A percentile compares a stretch with the other conserved stretches of the same genome.
phyloP scores from a whole-genome alignment of 2,329 filamentous ascomycete species.

The Pseudopyrenochaeta lycopersici region DNA sequence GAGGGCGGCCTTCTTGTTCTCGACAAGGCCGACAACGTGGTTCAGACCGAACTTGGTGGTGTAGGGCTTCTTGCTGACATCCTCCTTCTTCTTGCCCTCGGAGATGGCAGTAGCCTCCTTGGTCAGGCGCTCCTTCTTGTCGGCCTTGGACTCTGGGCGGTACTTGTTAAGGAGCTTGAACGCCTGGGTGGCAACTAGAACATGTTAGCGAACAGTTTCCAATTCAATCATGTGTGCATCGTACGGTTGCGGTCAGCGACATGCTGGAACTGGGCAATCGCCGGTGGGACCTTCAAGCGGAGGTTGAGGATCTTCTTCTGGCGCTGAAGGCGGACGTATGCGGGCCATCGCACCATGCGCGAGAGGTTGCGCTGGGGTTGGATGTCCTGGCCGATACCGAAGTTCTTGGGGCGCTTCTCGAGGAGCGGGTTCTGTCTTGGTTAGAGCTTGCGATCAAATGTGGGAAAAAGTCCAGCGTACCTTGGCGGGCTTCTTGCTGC shows the following conservation, averaged over 20 bases:
- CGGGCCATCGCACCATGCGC: slow-evolving; percentile 94
- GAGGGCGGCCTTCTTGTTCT: slow-evolving; percentile 98
- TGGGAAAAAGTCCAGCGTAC: slow-evolving; percentile 65
- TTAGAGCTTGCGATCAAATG: slow-evolving; percentile 27
- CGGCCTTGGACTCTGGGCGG: slow-evolving; percentile 96
- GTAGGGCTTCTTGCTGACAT: slow-evolving; percentile 99
- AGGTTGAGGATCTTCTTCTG: slow-evolving; percentile 96
- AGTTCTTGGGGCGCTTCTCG: slow-evolving; percentile 98
- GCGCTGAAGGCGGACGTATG: slow-evolving; percentile 95
- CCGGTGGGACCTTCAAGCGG: slow-evolving; percentile 97
- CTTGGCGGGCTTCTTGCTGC: slow-evolving; percentile 93
- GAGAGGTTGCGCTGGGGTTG: slow-evolving; percentile 73
- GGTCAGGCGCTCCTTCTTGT: slow-evolving; percentile 99
- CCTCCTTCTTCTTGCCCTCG: slow-evolving; percentile 99
- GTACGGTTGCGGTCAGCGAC: slow-evolving; percentile 68
- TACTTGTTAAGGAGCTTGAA: slow-evolving; percentile 99
- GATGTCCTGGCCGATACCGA: slow-evolving; percentile 97
- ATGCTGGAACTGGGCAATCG: slow-evolving; percentile 97
- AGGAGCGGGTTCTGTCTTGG: slow-evolving; percentile 89
- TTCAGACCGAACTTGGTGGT: slow-evolving; percentile 99
- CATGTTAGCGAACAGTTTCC: slow-evolving; percentile 71
- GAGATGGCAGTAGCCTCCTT: slow-evolving; percentile 98
- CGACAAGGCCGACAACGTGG: slow-evolving; percentile 73
- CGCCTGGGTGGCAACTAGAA: slow-evolving; percentile 80
- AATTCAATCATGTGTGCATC: slow-evolving; percentile 58